Conservation (phyloP, 257 asterid species). For the Vinca minor region DNA sequence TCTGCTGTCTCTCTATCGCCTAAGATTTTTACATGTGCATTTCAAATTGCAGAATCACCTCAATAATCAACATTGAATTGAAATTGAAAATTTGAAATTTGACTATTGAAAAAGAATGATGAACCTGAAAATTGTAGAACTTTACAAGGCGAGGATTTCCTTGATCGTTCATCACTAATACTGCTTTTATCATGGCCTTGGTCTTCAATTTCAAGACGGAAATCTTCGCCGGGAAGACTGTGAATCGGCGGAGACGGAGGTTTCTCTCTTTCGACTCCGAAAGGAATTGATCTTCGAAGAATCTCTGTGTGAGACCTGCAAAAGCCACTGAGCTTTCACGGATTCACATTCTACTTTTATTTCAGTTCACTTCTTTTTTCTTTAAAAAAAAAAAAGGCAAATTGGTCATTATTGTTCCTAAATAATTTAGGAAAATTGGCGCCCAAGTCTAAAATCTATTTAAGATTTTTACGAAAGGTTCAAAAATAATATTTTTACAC, state of each 20-base stretch:
- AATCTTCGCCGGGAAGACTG: not conserved
- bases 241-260: not conserved
- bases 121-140: slow-evolving; percentile 72
- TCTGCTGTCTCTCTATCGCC: slow-evolving; percentile 90
- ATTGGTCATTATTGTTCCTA: too few species aligned
- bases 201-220: not conserved
- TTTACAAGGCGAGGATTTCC: slow-evolving; percentile 95
- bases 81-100: not conserved
- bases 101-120: not conserved
- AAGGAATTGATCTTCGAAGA: not conserved
- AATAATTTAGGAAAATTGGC: too few species aligned
- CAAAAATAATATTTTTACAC: too few species aligned
- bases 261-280: not conserved
- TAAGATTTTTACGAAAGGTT: too few species aligned
- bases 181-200: slow-evolving; percentile 68
- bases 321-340: not conserved
- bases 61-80: not conserved
- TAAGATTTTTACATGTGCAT: slow-evolving; percentile 19
- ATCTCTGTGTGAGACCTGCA: not conserved
- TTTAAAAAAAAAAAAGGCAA: too few species aligned
- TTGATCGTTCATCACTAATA: slow-evolving; percentile 78
- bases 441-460: too few species aligned
- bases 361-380: too few species aligned
- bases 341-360: too few species aligned
- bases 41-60: slow-evolving; percentile 16